Evolutionary conservation across 768 basidiomycete genomes (phyloP).

Genomic region (Myochromella boudieri): DNA sequence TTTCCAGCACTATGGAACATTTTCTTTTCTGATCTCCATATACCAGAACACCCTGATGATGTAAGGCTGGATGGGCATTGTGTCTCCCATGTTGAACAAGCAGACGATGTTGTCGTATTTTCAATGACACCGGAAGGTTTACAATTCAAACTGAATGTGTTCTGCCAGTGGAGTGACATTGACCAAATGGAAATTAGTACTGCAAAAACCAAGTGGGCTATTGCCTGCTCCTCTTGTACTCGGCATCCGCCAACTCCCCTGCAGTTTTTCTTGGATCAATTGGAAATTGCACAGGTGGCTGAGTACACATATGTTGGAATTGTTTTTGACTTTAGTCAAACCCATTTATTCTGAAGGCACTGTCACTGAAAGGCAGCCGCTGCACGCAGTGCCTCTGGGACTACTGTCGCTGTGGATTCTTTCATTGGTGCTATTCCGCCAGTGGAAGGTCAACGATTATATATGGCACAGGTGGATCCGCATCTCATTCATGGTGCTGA

Average conservation of each 20-base stretch:
- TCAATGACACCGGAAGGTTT: constrained; percentile 17
- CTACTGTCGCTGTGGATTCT: no score
- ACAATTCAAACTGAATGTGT: constrained; percentile 16
- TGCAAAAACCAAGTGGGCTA: constrained; percentile 7
- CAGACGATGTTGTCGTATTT: constrained; percentile 25
- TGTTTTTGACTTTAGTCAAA: no score
- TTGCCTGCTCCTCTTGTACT: no score
- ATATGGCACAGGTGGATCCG: constrained; percentile 5
- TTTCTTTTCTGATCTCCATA: constrained; percentile 6
- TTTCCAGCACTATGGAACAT: constrained; percentile 6
- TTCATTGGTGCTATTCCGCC: background rate
- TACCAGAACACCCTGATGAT: background rate
- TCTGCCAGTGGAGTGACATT: constrained; percentile 20
- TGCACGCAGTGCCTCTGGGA: no score
- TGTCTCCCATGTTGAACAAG: constrained; percentile 24
- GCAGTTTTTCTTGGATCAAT: no score
- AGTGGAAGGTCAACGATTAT: background rate
- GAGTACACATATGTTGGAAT: no score
- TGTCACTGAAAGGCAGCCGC: no score
- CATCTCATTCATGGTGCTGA: background rate
- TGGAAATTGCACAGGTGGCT: no score
- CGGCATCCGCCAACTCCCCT: no score
- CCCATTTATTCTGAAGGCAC: no score
- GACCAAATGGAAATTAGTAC: constrained; percentile 26
- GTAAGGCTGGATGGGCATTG: background rate